Base-by-base conservation (phyloP, 23 red algal species). In the Gracilaria domingensis region DNA sequence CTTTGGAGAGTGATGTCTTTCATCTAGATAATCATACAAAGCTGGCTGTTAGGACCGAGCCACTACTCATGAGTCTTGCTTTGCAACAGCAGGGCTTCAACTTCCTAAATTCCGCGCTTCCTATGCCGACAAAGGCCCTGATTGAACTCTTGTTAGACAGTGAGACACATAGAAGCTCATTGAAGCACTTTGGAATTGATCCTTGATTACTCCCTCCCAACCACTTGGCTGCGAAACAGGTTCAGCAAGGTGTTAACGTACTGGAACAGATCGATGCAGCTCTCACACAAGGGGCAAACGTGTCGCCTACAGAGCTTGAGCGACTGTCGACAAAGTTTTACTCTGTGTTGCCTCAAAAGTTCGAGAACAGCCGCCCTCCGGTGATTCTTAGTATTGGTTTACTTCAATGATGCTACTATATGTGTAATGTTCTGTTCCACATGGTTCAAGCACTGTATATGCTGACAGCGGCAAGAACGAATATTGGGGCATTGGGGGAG, bases 61-160 rank as follows among this genome's bases (percentile, higher is more conserved):
- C 86, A 54, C 58, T 75, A 28, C 18, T 87, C 20, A 72, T 75
- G 48, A 75, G 40, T 70, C 48, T 87, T 35, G 39, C 25, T 9
- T 55, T 48, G 72, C 48, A 75, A 47, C 72, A 77, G 42, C 58
- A 36, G 44, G 54, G 83, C 36, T 29, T 54, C 39, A 38, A 65
- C 38, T 79, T 36, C 30, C 60, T 93, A 12, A 51, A 64, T 24
- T 76, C 90, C 24, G 32, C 45, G 7, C 81, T 93, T 29, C 66
- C 80, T 1, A 58, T 25, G 14, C 37, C 59, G 7, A 94, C 92
- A 5, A 65, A 65, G 8, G 83, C 87, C 17, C 76, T 94, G 24
- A 75, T 94, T 62, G 53, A 88, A 7, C 29, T 94, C 21, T 75
- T 94, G 75, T 94, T 94, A 77, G 81, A 86, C 26, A 28, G 79